A percentile compares a stretch with the other conserved stretches of the same genome.
These are phyloP conservation scores for Lichtheimia hyalospora DNA, from an alignment of 371 early-diverging fungal species.

Conservation along the genomic window DNA sequence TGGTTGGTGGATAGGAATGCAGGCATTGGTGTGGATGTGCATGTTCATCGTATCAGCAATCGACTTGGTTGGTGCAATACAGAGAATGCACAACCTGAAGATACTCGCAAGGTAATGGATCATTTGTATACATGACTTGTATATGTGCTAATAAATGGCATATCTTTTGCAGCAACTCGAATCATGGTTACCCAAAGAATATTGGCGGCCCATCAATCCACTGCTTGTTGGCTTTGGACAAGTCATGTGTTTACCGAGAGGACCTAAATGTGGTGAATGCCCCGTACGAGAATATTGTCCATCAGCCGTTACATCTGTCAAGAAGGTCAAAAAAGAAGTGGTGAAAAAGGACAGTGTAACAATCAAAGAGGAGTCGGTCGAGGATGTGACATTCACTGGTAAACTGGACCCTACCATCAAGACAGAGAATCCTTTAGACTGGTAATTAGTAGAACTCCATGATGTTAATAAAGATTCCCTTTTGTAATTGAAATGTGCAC, in stretches of 20 bases:
- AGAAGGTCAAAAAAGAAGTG: conserved; percentile 12
- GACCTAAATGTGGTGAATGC: conserved; percentile 84
- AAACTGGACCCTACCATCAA: not conserved
- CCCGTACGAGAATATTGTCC: conserved; percentile 80
- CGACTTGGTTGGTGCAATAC: conserved; percentile 88
- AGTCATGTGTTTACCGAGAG: conserved; percentile 75
- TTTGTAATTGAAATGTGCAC: no score
- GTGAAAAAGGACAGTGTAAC: not conserved
- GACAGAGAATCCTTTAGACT: not conserved
- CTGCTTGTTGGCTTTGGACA: conserved; percentile 98
- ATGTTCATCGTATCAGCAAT: conserved; percentile 95
- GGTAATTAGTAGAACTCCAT: not conserved
- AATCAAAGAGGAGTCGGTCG: conserved; percentile 5
- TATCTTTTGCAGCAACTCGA: conserved; percentile 59
- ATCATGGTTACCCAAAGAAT: conserved; percentile 82
- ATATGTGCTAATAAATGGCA: not conserved
- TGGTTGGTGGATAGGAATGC: conserved; percentile 46
- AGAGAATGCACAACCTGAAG: conserved; percentile 73
- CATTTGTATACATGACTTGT: not conserved
- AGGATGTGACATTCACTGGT: not conserved
- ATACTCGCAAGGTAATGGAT: conserved; percentile 65
- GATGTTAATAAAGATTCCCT: no score
- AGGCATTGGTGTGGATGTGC: conserved; percentile 99
- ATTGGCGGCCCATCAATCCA: conserved; percentile 91
- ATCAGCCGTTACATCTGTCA: conserved; percentile 32